A percentile compares a stretch with the other conserved stretches of the same genome.
Conservation (phyloP, 768 basidiomycete genomes). For the Gelatoporia subvermispora region DNA sequence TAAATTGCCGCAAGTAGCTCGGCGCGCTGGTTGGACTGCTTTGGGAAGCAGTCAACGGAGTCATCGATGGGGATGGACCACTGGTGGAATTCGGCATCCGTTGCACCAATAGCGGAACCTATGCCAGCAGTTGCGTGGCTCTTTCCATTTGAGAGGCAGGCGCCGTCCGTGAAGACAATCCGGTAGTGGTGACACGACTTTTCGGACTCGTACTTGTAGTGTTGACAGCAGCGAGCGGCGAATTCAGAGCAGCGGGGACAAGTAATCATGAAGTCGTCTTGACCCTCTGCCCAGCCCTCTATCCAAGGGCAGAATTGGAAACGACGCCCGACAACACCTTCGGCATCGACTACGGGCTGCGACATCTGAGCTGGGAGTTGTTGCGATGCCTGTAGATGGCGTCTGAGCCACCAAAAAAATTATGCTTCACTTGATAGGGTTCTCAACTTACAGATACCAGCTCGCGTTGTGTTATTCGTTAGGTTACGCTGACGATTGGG, state of each 20-base stretch:
- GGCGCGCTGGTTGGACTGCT: conserved; percentile 2
- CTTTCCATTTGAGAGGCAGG: conserved; percentile 27
- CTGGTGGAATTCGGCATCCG: not conserved
- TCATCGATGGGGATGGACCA: conserved; percentile 1
- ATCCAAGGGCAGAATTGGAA: too few relatives aligned
- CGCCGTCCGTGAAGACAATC: conserved; percentile 31
- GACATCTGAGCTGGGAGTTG: too few relatives aligned
- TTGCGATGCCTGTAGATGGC: too few relatives aligned
- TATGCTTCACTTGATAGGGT: too few relatives aligned
- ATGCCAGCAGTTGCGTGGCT: conserved; percentile 24
- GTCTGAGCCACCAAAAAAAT: too few relatives aligned
- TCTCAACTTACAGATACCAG: too few relatives aligned
- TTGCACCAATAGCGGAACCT: conserved; percentile 15
- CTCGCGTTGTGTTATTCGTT: too few relatives aligned
- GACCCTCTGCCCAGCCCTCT: too few relatives aligned
- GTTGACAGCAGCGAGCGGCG: not conserved
- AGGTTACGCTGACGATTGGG: too few relatives aligned
- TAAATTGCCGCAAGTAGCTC: conserved; percentile 5
- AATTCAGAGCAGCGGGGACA: not conserved
- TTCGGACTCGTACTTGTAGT: not conserved
- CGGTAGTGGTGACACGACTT: conserved; percentile 19
- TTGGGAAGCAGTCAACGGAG: not conserved
- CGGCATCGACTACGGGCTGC: too few relatives aligned
- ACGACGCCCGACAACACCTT: too few relatives aligned
- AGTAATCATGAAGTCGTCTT: not conserved